Conservation (phyloP, 1,139 yeast genomes). For the Suhomyces coccinellae region DNA sequence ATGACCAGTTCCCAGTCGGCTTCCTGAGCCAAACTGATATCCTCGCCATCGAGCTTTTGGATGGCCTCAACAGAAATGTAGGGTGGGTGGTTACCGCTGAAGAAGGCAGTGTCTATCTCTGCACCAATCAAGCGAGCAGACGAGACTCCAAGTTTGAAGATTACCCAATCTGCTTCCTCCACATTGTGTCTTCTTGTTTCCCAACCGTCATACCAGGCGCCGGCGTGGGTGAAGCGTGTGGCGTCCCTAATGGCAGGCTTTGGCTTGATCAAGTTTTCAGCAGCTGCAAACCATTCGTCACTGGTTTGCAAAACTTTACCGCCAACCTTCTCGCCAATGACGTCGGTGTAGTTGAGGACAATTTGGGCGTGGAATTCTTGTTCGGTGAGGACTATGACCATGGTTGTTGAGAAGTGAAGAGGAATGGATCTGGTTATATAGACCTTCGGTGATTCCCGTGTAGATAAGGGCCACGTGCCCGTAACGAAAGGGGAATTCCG, state of each 20-base stretch:
- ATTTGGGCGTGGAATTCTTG: slow-evolving; percentile 46
- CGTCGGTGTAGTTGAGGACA: slow-evolving; percentile 59
- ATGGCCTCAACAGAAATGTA: slow-evolving; percentile 79
- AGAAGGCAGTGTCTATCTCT: slow-evolving; percentile 89
- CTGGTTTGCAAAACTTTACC: slow-evolving; percentile 68
- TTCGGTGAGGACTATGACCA: slow-evolving; percentile 35
- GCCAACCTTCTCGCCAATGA: slow-evolving; percentile 82
- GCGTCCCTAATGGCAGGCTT: slow-evolving; percentile 77
- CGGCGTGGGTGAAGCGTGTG: slow-evolving; percentile 74
- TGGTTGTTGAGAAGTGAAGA: slow-evolving; percentile 11
- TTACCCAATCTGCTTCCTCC: slow-evolving; percentile 82
- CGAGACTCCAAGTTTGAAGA: slow-evolving; percentile 78
- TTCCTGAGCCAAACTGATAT: slow-evolving; percentile 23
- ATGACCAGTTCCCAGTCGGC: slow-evolving; percentile 71
- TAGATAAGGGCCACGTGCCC: slow-evolving; percentile 2
- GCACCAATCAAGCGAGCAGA: slow-evolving; percentile 78
- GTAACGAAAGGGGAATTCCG: neutral
- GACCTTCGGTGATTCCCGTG: slow-evolving; percentile 5
- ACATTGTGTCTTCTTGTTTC: slow-evolving; percentile 92
- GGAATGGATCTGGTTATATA: neutral
- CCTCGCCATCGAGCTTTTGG: slow-evolving; percentile 29
- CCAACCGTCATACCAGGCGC: slow-evolving; percentile 99
- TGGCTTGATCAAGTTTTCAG: slow-evolving; percentile 83
- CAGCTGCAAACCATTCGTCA: slow-evolving; percentile 95
- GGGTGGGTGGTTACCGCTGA: slow-evolving; percentile 95